Evolutionary conservation across 164 flowering plant species (phyloP).

Genomic region (Chimonanthus praecox): DNA sequence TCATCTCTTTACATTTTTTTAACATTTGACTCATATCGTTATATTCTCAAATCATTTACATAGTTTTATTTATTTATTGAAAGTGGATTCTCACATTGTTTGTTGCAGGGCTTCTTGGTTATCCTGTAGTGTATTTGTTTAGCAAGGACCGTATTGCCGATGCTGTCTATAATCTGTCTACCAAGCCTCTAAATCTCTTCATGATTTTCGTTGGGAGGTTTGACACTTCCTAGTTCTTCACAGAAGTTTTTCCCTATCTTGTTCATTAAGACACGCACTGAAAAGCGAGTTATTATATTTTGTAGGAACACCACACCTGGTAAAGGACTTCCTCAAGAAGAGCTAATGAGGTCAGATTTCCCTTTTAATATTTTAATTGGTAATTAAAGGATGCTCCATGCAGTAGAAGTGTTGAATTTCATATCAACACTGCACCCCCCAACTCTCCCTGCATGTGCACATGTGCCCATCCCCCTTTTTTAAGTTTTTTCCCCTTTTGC

Average conservation of each 20-base stretch:
- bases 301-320: constrained; percentile 38
- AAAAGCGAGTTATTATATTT: not conserved
- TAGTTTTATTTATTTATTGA: too few relatives aligned
- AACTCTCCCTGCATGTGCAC: too few relatives aligned
- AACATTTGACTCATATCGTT: too few relatives aligned
- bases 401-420: too few relatives aligned
- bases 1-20: too few relatives aligned
- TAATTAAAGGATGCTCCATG: too few relatives aligned
- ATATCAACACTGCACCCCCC: too few relatives aligned
- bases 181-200: constrained; percentile 66
- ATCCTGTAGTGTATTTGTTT: constrained; percentile 78
- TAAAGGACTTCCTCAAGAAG: constrained; percentile 42
- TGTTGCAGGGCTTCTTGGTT: constrained; percentile 87
- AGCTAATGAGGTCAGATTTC: constrained; percentile 55
- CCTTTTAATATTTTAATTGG: not conserved
- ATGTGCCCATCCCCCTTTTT: too few relatives aligned
- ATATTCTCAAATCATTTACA: too few relatives aligned
- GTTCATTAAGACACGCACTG: not conserved
- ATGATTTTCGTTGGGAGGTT: constrained; percentile 60
- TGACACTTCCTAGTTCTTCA: constrained; percentile 8
- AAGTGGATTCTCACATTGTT: not conserved
- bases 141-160: constrained; percentile 57
- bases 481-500: not conserved
- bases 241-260: not conserved
- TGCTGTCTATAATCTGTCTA: constrained; percentile 72